Percentiles rank a stretch among this genome's conserved stretches.
Conservation (phyloP, 148 eudicot species). For the Rhododendron molle region DNA sequence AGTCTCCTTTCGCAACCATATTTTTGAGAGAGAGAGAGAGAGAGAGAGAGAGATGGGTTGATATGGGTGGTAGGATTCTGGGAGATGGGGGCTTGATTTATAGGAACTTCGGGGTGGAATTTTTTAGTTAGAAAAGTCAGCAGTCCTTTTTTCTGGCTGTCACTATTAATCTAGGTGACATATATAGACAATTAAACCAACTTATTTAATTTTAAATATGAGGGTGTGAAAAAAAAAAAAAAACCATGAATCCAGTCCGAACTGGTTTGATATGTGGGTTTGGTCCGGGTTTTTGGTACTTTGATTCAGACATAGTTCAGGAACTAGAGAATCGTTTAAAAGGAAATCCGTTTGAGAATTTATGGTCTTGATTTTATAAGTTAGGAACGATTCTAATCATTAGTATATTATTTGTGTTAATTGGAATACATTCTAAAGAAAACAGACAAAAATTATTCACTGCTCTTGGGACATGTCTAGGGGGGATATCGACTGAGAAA, state of each 20-base stretch:
- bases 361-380: too few relatives aligned
- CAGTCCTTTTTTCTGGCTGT: neutral
- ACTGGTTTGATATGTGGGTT: neutral
- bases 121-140: neutral
- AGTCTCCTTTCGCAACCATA: slow-evolving; percentile 4
- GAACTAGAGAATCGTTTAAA: too few relatives aligned
- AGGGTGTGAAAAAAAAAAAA: neutral
- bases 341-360: too few relatives aligned
- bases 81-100: neutral
- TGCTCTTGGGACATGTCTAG: too few relatives aligned
- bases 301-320: neutral
- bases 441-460: too few relatives aligned
- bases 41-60: neutral
- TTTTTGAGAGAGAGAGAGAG: neutral
- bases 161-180: neutral
- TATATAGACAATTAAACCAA: neutral
- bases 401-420: too few relatives aligned
- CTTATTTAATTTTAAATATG: neutral
- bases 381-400: too few relatives aligned
- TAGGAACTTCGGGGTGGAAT: neutral
- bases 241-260: neutral
- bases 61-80: neutral
- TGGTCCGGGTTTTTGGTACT: neutral
- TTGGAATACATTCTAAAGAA: too few relatives aligned
- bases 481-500: too few relatives aligned